phyloP scores from a whole-genome alignment of 441 rosid species.

The Pelargonium cotyledonis region DNA sequence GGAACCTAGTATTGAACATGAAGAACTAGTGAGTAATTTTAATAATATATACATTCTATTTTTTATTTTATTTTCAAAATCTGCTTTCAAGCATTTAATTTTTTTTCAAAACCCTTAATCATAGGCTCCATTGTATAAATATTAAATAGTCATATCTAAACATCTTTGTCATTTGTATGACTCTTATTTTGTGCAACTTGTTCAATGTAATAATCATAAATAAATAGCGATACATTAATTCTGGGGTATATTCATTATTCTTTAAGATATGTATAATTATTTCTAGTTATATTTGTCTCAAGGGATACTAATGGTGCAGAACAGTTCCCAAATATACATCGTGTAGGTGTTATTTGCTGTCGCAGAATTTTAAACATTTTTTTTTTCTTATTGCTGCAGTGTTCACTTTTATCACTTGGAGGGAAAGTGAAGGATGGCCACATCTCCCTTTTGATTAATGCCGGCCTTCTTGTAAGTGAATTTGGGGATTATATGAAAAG shows the following conservation, averaged over 20 bases:
- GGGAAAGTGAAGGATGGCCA: slow-evolving; percentile 75
- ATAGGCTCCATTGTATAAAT: not conserved
- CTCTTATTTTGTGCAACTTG: not conserved
- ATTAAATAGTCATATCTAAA: not conserved
- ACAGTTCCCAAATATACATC: not conserved
- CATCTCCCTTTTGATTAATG: slow-evolving; percentile 64
- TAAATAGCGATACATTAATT: not conserved
- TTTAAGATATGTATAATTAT: not conserved
- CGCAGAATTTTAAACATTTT: not conserved
- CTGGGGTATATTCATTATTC: not conserved
- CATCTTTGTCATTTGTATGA: not conserved
- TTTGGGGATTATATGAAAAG: not conserved
- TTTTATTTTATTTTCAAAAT: slow-evolving; percentile 13
- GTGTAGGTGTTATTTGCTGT: not conserved
- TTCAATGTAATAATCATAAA: not conserved
- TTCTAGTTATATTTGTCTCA: not conserved
- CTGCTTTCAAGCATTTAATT: not conserved
- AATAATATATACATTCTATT: slow-evolving; percentile 5
- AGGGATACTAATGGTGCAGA: not conserved
- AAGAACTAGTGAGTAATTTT: slow-evolving; percentile 64
- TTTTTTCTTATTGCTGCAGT: slow-evolving; percentile 33
- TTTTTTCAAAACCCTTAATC: not conserved
- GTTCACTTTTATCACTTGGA: slow-evolving; percentile 60
- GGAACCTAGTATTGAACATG: slow-evolving; percentile 67
- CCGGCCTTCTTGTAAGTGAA: slow-evolving; percentile 79